Base-by-base conservation (phyloP, 2,329 filamentous ascomycete species). In the Penicillium oxalicum region DNA sequence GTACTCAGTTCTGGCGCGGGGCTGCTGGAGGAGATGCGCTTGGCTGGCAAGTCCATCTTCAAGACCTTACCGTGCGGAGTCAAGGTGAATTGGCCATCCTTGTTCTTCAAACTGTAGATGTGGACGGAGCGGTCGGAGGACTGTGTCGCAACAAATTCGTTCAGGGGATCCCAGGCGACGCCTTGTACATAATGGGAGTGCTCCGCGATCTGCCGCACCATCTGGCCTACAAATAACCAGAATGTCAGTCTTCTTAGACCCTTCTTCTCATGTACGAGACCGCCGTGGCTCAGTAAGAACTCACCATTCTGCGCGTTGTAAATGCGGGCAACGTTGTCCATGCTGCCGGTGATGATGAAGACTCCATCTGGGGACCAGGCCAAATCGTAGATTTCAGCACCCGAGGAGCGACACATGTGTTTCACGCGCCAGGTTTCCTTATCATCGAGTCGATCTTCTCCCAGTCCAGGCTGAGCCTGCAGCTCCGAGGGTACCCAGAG, bases 141-240 rank as follows among this genome's bases (percentile, higher is more conserved):
- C 67, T 98, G 93, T 1, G 93, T 98, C 34, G 93, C 93, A 51
- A 98, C 91, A 68, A 91, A 98, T 72, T 98, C 93, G 72, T 97
- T 97, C 48, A 96, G 74, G 25, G 93, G 94, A 73, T 98, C 94
- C 94, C 93, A 98, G 4, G 93, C 87, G 6, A 98, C 94, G 41
- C 93, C 93, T 72, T 98, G 93, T 13, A 98, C 93, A 68, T 96
- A 98, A 70, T 98, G 93, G 62, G 89, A 95, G 71, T 97, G 91
- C 68, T 97, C 91, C 45, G 91, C 91, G 56, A 97, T 95, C 68
- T 96, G 91, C 51, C 91, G 86, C 50, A 96, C 86, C 56, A 91
- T 77, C 68, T 77, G 74, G 13, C 79, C 79, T 82, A 40, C 41
- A n/a, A 26, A 12, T 11, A 41, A 18, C 27, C 44, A 48, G 40